Base-by-base conservation (phyloP, 805 yeast species). In the Starmera amethionina region DNA sequence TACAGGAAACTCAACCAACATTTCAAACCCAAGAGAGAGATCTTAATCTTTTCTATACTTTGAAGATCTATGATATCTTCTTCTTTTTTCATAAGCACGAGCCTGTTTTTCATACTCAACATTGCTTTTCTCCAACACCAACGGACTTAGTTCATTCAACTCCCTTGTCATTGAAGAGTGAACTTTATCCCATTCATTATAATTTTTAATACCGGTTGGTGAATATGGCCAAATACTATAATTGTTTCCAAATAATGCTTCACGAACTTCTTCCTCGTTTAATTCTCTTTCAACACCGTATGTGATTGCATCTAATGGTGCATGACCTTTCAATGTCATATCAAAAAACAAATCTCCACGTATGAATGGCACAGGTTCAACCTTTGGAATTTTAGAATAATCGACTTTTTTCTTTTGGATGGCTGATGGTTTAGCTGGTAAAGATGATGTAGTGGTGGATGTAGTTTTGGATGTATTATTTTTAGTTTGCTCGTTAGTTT, bases 311-410 rank as follows among this genome's bases (percentile, higher is more conserved):
- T 34, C 30, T 2, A 54, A 36, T 7, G 58, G 58, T 34, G 54
- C 42, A 32, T 45, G 50, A 9, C 52, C 47, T 2, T 53, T 47
- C 34, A 51, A 50, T 25, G 52, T 40, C 9, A 44, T 28, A 34
- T 54, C 56, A 5, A 50, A 37, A 12, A 43, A 32, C 10, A 54
- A 16, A 27, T 46, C 46, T 29, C 43, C 44, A 19, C 51, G 47
- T 18, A 50, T 28, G 31, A 45, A 48, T 4, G 37, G 36, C 10
- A 52, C 45, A 9, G 35, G 40, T 33, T 54, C 51, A 15, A 51
- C 56, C 34, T 38, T 46, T 29, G 56, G 56, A 9, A 51, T 6
- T 8, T 35, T 33, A 22, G 42, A 35, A 19, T 44, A 39, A 29
- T 45, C 41, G 28, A 22, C 32, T 29, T 38, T 41, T 13, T 16